A percentile compares a stretch with the other conserved stretches of the same genome.
Evolutionary conservation across 805 yeast genomes (phyloP).

Genomic region (Candida piceae): DNA sequence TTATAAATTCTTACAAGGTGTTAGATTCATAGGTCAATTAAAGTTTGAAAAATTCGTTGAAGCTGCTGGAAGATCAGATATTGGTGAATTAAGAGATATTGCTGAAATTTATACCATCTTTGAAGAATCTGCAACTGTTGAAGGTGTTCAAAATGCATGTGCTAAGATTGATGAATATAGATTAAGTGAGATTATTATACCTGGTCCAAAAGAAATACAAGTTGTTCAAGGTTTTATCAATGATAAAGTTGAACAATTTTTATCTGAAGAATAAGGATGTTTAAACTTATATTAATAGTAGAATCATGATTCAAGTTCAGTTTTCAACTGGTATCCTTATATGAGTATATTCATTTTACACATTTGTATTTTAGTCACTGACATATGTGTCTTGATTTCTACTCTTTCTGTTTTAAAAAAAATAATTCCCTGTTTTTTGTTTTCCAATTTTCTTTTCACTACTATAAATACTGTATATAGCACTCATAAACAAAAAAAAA

Average conservation of each 20-base stretch:
- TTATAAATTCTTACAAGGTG: slow-evolving; percentile 57
- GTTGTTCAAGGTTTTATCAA: slow-evolving; percentile 32
- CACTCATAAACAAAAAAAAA: no score
- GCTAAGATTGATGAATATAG: slow-evolving; percentile 32
- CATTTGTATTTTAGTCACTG: no score
- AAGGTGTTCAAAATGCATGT: slow-evolving; percentile 32
- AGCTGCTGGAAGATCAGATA: slow-evolving; percentile 34
- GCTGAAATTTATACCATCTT: slow-evolving; percentile 33
- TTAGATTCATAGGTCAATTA: slow-evolving; percentile 62
- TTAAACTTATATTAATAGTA: no score
- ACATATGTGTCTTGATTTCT: no score
- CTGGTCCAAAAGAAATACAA: slow-evolving; percentile 31
- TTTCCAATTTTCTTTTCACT: background rate
- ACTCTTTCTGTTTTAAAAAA: no score
- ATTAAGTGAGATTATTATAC: slow-evolving; percentile 26
- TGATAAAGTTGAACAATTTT: slow-evolving; percentile 26
- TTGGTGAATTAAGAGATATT: slow-evolving; percentile 37
- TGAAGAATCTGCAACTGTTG: slow-evolving; percentile 32
- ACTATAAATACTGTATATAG: slow-evolving; percentile 1
- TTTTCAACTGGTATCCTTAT: no score
- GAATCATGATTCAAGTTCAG: no score
- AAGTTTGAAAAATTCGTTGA: slow-evolving; percentile 49
- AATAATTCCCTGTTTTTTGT: no score
- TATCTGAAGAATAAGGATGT: no score
- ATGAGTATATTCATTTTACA: no score